Evolutionary conservation across 306 rosid genomes (phyloP).

Genomic region (Gleditsia sinensis): DNA sequence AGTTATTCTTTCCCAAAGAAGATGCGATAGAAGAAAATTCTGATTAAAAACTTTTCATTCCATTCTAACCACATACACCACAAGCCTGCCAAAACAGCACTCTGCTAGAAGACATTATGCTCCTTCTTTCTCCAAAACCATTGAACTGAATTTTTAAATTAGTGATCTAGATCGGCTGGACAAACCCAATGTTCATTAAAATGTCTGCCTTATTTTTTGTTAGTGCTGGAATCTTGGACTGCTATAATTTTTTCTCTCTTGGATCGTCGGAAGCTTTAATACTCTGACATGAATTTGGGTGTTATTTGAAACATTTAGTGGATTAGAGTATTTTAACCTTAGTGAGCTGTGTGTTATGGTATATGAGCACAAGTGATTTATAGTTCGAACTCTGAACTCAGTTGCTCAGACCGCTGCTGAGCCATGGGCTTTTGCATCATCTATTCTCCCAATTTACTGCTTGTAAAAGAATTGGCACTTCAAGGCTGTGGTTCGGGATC

Average conservation of each 20-base stretch:
- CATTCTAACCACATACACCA: not conserved
- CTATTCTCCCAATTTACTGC: not conserved
- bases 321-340: not conserved
- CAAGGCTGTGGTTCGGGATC: not conserved
- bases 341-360: not conserved
- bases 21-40: not conserved
- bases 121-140: not conserved
- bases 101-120: not conserved
- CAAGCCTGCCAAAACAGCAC: not conserved
- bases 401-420: not conserved
- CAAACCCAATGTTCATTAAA: too few species aligned
- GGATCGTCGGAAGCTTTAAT: not conserved
- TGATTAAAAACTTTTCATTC: not conserved
- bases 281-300: slow-evolving; percentile 3
- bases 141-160: not conserved
- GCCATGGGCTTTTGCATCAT: not conserved
- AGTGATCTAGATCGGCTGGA: not conserved
- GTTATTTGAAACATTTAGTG: not conserved
- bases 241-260: not conserved
- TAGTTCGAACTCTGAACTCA: not conserved
- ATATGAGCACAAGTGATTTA: not conserved
- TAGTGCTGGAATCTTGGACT: not conserved
- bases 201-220: not conserved
- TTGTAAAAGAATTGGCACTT: not conserved
- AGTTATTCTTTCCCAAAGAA: not conserved